phyloP scores from a whole-genome alignment of 1,284 basidiomycete genomes.

The Prillingera fragicola region DNA sequence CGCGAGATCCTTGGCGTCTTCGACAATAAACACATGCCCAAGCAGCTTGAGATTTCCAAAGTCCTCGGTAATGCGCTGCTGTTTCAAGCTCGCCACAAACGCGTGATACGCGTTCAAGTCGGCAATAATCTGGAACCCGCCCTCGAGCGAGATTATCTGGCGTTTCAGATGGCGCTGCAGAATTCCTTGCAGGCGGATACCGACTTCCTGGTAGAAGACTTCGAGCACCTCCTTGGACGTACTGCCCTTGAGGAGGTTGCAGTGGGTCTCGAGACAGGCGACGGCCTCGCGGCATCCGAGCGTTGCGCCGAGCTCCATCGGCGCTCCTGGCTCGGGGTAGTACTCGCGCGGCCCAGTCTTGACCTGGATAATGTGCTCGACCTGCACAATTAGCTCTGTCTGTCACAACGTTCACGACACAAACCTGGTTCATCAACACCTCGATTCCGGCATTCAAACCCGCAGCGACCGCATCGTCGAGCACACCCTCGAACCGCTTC shows the following conservation, averaged over 20 bases:
- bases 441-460: conserved; percentile 94
- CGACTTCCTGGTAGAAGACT: conserved; percentile 96
- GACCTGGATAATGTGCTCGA: conserved; percentile 84
- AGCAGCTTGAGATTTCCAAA: conserved; percentile 95
- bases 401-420: conserved; percentile 8
- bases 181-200: conserved; percentile 84
- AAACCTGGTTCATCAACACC: conserved; percentile 87
- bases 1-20: conserved; percentile 85
- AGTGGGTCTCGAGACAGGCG: conserved; percentile 79
- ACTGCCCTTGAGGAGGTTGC: conserved; percentile 80
- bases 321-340: conserved; percentile 71
- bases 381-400: conserved; percentile 53
- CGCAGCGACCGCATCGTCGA: conserved; percentile 88
- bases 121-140: conserved; percentile 92
- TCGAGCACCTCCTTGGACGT: conserved; percentile 94
- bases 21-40: conserved; percentile 82
- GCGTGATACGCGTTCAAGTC: conserved; percentile 89
- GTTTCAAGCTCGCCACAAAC: conserved; percentile 75
- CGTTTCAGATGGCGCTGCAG: conserved; percentile 94
- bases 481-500: conserved; percentile 83
- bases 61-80: conserved; percentile 64
- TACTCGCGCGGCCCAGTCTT: conserved; percentile 82
- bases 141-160: conserved; percentile 87
- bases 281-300: conserved; percentile 80
- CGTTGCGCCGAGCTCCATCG: conserved; percentile 75